Base-by-base conservation (phyloP, 768 basidiomycete species). In the Glaciozyma martinii region DNA sequence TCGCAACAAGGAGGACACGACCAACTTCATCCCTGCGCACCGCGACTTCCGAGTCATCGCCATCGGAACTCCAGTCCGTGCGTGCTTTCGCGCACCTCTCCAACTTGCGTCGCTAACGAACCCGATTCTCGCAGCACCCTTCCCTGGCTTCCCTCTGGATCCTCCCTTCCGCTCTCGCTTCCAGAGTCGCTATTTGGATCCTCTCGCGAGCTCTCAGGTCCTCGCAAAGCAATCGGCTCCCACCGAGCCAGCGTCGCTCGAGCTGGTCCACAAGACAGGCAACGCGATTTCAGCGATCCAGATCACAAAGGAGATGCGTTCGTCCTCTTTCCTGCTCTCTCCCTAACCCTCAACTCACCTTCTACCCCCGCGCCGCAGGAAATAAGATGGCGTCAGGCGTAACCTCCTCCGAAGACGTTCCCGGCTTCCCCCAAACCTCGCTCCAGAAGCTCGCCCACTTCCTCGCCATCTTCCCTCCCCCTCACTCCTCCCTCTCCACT, bases 131-230 rank as follows among this genome's bases (percentile, higher is more conserved):
- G 13, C 63, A 65, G 64, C 67, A 4, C 67, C 67, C 19, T 69
- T 59, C 58, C 49, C 67, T 5, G 67, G 67, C 13, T 47, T 69
- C 3, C 67, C 67, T 1, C 64, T 63, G 57, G 67, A 69, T 33
- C 67, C 67, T 0, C 67, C 67, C 12, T 69, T 69, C 56, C 60
- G 67, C 37, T 63, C 61, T 0, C 57, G 67, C 19, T 69, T 69
- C 54, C 63, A 65, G 37, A 47, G 49, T 8, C 67, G 67, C 27
- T 69, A 69, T 56, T 6, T 69, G 47, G 67, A 69, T 54, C 61
- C 63, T 0, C 61, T 68, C 12, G 46, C 59, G 5, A 63, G 57
- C 21, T 46, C 61, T 25, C 56, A 56, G 21, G 56, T 63, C 18
- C 40, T 69, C 37, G 63, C 61, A 4, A 56, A 56, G 10, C 56